Base-by-base conservation (phyloP, 352 stramenopile genomes). In the Phytophthora pistaciae region DNA sequence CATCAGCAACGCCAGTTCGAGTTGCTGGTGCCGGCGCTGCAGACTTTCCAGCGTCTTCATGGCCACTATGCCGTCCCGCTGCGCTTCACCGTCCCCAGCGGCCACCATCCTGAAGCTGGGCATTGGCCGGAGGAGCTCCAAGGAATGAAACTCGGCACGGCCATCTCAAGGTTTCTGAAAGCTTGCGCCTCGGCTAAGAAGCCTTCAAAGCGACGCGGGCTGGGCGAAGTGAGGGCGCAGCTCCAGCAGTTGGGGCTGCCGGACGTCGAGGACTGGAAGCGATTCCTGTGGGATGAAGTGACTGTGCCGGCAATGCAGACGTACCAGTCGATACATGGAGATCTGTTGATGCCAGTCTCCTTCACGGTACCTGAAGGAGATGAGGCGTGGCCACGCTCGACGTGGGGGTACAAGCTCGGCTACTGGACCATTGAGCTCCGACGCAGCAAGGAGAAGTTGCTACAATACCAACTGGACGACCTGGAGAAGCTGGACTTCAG, bases 371-470 rank as follows among this genome's bases (percentile, higher is more conserved):
- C 75, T 10, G 31, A 67, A 54, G 54, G 48, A 49, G 59, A 80
- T 25, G 44, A 44, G 3, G 29, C 20, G 10, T 85, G 78, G 77
- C 67, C 78, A 2, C 56, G 60, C 10, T 60, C 75, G 27, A 82
- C 78, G 4, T 83, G 75, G 75, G 78, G 75, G 0, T 85, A 83
- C 68, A 81, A 79, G 31, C 53, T 85, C 21, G 78, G 78, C 21
- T 84, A 80, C 60, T 84, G 77, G 77, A 67, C 70, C 33, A 73
- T 66, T 14, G 77, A 84, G 38, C 60, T 84, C 31, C 77, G 77
- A 10, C 77, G 77, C 9, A 60, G 56, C 52, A 70, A 70, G 48
- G 48, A 65, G 21, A 79, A 68, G 6, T 48, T 84, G 21, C 55
- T 60, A 29, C 16, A 33, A 40, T 82, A 84, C n/a, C 77, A 84